Evolutionary conservation across 345 rosid genomes (phyloP).

Genomic region (Heritiera littoralis): DNA sequence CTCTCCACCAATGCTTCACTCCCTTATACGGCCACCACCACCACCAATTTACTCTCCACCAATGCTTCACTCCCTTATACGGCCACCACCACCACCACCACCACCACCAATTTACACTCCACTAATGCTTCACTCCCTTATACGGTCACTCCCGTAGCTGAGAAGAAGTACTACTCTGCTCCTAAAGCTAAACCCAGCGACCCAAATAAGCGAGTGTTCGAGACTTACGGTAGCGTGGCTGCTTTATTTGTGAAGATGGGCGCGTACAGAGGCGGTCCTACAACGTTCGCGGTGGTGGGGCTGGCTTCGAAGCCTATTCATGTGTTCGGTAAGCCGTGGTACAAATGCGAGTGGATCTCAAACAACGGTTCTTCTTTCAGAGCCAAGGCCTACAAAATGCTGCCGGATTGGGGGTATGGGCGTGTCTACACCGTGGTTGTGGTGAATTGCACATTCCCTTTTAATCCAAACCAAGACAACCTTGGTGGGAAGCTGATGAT

Average conservation of each 20-base stretch:
- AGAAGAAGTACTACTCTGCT: constrained; percentile 33
- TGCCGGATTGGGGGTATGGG: constrained; percentile 93
- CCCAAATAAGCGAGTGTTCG: constrained; percentile 67
- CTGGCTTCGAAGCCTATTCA: constrained; percentile 86
- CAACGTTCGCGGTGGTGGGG: constrained; percentile 73
- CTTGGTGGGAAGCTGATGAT: constrained; percentile 70
- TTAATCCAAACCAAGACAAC: constrained; percentile 60
- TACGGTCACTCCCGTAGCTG: constrained; percentile 16
- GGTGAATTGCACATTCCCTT: constrained; percentile 64
- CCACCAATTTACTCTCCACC: no score
- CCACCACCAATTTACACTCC: not conserved
- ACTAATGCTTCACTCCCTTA: constrained; percentile 13
- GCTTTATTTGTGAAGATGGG: constrained; percentile 85
- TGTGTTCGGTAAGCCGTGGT: constrained; percentile 69
- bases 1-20: no score
- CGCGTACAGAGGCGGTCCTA: constrained; percentile 79
- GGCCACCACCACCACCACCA: not conserved
- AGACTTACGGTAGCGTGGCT: constrained; percentile 79
- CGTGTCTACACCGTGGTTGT: constrained; percentile 83
- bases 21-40: no score
- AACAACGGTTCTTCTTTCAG: constrained; percentile 51
- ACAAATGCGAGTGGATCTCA: constrained; percentile 81
- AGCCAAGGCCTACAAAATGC: constrained; percentile 67
- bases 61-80: no score
- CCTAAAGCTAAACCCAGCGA: constrained; percentile 32